Base-by-base conservation (phyloP, 139 green algal genomes). In the Coccomyxa sp. region DNA sequence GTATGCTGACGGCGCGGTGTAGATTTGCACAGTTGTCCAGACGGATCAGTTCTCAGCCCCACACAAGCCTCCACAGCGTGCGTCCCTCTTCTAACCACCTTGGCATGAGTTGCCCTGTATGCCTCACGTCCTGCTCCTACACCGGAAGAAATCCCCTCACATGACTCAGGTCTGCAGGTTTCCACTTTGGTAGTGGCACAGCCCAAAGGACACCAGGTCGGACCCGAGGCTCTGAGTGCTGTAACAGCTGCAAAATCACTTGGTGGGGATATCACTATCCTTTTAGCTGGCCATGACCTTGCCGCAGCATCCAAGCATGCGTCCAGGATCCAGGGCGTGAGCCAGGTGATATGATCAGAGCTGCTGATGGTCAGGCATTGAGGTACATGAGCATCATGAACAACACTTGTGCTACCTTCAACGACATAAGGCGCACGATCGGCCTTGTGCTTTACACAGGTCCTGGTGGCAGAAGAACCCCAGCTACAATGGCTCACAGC, bases 391-490 rank as follows among this genome's bases (percentile, higher is more conserved):
- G 44, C 44, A 58, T 12, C 44, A 12, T 58, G 44, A 58, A 16
- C n/a, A n/a, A n/a, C n/a, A n/a, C n/a, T n/a, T n/a, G n/a, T n/a
- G n/a, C n/a, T n/a, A n/a, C n/a, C n/a, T n/a, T n/a, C n/a, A n/a
- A n/a, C n/a, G 14, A 58, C 44, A 58, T 16, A 58, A 58, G 14
- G 16, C 12, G 44, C 16, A 58, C 16, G 44, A 29, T 12, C 44
- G 14, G 44, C 14, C 14, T 58, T 58, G 44, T 58, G 12, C 44
- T 58, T 12, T 58, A 58, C 50, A 12, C 71, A 91, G 77, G 92
- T 96, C 16, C 81, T 94, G 38, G 35, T 87, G 0, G 92, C 91
- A 0, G 79, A 94, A 7, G 81, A 92, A 55, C 27, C 78, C 7
- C 33, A 39, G 33, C 81, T 96, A 9, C n/a, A 86, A 22, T 84